Evolutionary conservation across 2,329 filamentous ascomycete genomes (phyloP).

Genomic region (Corynespora cassiicola): DNA sequence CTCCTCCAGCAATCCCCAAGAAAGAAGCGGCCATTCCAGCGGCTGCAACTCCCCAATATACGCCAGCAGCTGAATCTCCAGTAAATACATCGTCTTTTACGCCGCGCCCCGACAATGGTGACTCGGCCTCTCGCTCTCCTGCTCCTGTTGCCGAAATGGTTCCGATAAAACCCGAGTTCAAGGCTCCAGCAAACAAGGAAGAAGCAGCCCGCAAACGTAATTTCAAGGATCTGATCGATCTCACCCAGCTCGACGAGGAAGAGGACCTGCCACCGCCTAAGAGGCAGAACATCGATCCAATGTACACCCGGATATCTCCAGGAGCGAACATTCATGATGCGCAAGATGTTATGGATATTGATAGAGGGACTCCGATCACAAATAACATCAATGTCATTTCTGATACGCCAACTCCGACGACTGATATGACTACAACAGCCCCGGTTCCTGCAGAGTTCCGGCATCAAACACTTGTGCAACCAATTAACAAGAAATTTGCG

Average conservation of each 20-base stretch:
- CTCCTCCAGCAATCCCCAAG: conserved; percentile 27
- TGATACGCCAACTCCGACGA: conserved; percentile 14
- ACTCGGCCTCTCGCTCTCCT: conserved; percentile 21
- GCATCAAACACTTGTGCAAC: conserved; percentile 47
- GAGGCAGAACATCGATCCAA: conserved; percentile 21
- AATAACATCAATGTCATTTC: conserved; percentile 31
- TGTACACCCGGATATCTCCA: conserved; percentile 17
- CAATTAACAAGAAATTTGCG: conserved; percentile 55
- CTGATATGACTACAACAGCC: conserved; percentile 4
- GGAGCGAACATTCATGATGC: conserved; percentile 12
- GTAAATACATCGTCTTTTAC: conserved; percentile 17
- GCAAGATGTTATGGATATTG: conserved; percentile 17
- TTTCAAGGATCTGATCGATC: conserved; percentile 61
- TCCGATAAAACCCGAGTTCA: conserved; percentile 31
- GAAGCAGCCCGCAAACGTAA: conserved; percentile 62
- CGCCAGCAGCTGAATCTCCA: conserved; percentile 22
- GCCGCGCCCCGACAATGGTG: conserved; percentile 16
- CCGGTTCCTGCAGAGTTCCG: conserved; percentile 22
- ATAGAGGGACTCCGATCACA: conserved; percentile 14
- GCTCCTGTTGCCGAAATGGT: conserved; percentile 41
- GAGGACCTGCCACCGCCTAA: conserved; percentile 47
- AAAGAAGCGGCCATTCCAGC: conserved; percentile 20
- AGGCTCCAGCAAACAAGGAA: conserved; percentile 56
- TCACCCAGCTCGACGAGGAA: conserved; percentile 56
- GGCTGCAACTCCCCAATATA: conserved; percentile 20